Evolutionary conservation across 2,329 filamentous ascomycete species (phyloP).

Genomic region (Cordyceps pruinosa): DNA sequence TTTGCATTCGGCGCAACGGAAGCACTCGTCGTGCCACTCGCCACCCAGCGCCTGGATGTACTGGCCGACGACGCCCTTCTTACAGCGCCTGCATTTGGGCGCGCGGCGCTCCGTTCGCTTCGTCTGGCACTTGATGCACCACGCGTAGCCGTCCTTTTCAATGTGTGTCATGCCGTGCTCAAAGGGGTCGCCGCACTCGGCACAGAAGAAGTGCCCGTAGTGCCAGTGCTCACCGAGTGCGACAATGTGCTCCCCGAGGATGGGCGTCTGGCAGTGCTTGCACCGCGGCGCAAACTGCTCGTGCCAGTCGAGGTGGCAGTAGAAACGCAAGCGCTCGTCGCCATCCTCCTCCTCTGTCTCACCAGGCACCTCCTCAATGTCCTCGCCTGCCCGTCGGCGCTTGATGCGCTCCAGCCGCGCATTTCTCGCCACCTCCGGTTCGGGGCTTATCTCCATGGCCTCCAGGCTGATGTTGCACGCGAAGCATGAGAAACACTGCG

Average conservation of each 20-base stretch:
- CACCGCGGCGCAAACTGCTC: conserved; percentile 88
- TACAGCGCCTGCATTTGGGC: conserved; percentile 82
- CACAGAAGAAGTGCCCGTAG: conserved; percentile 96
- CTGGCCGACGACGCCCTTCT: conserved; percentile 76
- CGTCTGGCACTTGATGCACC: conserved; percentile 91
- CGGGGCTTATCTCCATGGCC: conserved; percentile 91
- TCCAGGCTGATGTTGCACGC: conserved; percentile 83
- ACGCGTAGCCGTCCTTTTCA: conserved; percentile 95
- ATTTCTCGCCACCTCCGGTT: conserved; percentile 65
- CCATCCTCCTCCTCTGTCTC: conserved; percentile 64
- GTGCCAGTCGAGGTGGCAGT: conserved; percentile 98
- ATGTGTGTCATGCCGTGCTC: conserved; percentile 64
- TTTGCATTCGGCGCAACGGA: conserved; percentile 63
- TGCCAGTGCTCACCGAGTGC: conserved; percentile 96
- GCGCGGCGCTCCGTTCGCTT: conserved; percentile 82
- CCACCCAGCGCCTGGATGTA: conserved; percentile 83
- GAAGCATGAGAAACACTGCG: conserved; percentile 86
- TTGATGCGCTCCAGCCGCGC: conserved; percentile 69
- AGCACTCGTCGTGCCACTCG: conserved; percentile 93
- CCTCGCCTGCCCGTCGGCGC: conserved; percentile 50
- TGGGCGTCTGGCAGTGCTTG: conserved; percentile 93
- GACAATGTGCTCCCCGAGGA: conserved; percentile 88
- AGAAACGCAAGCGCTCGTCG: conserved; percentile 73
- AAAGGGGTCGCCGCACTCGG: conserved; percentile 96
- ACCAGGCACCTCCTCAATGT: conserved; percentile 55